Percentiles rank a stretch among this genome's conserved stretches.
Evolutionary conservation across 805 yeast species (phyloP).

Genomic region (Komagataella pseudopastoris): DNA sequence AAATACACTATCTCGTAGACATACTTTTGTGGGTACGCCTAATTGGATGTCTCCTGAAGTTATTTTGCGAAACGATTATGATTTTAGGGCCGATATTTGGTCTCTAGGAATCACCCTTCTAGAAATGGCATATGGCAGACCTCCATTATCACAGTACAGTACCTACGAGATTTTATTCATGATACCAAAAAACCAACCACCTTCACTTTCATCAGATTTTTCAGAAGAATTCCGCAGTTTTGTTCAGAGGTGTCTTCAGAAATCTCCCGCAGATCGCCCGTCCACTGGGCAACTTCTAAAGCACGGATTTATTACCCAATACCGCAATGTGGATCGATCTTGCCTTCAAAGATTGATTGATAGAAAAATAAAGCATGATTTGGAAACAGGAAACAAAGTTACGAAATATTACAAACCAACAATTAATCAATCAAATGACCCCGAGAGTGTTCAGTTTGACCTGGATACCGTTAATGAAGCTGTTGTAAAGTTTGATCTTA

Average conservation of each 20-base stretch:
- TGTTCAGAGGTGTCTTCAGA: slow-evolving; percentile 54
- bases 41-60: slow-evolving; percentile 59
- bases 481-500: not conserved
- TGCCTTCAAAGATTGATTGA: slow-evolving; percentile 24
- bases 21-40: slow-evolving; percentile 47
- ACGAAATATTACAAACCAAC: slow-evolving; percentile 22
- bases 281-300: slow-evolving; percentile 45
- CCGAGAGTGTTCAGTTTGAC: slow-evolving; percentile 5
- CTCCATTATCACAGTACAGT: slow-evolving; percentile 45
- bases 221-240: slow-evolving; percentile 46
- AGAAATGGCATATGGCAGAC: slow-evolving; percentile 59
- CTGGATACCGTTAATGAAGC: slow-evolving; percentile 4
- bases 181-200: slow-evolving; percentile 36
- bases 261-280: slow-evolving; percentile 56
- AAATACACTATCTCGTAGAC: slow-evolving; percentile 36
- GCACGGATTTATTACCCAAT: slow-evolving; percentile 43
- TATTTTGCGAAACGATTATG: slow-evolving; percentile 37
- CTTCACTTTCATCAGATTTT: slow-evolving; percentile 21
- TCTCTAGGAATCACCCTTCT: slow-evolving; percentile 68
- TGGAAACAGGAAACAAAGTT: slow-evolving; percentile 15
- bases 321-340: slow-evolving; percentile 19
- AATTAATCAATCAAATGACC: not conserved
- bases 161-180: slow-evolving; percentile 41
- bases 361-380: slow-evolving; percentile 29
- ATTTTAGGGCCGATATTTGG: slow-evolving; percentile 72